Evolutionary conservation across 2,329 filamentous ascomycete species (phyloP).

Genomic region (Coniochaeta sp.): DNA sequence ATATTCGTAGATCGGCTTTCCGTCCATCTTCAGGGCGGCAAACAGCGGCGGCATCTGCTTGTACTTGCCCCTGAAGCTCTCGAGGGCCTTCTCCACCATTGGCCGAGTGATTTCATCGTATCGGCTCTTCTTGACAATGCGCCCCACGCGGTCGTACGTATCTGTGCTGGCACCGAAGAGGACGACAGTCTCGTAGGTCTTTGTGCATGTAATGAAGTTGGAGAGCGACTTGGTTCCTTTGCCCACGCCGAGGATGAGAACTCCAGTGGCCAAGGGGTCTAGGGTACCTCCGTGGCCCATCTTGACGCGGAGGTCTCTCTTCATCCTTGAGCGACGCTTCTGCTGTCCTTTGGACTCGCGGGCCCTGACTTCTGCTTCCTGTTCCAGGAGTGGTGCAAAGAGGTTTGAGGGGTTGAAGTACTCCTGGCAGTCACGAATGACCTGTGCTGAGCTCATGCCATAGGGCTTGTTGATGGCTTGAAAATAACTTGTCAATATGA

Average conservation of each 20-base stretch:
- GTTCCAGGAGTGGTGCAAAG: conserved; percentile 71
- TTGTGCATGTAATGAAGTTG: conserved; percentile 79
- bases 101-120: conserved; percentile 79
- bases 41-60: conserved; percentile 90
- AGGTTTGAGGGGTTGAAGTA: conserved; percentile 74
- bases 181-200: conserved; percentile 84
- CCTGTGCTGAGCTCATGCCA: conserved; percentile 80
- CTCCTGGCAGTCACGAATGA: conserved; percentile 79
- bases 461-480: conserved; percentile 88
- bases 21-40: conserved; percentile 86
- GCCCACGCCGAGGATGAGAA: conserved; percentile 83
- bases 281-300: conserved; percentile 94
- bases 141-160: conserved; percentile 82
- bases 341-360: conserved; percentile 53
- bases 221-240: conserved; percentile 77
- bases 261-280: conserved; percentile 87
- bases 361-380: conserved; percentile 49
- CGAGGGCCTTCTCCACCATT: conserved; percentile 69
- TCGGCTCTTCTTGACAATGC: conserved; percentile 66
- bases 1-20: conserved; percentile 94
- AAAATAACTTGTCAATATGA: neutral
- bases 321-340: conserved; percentile 49
- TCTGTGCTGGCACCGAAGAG: conserved; percentile 91
- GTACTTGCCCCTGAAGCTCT: conserved; percentile 71
- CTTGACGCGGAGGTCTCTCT: conserved; percentile 68